Evolutionary conservation across 2,329 filamentous ascomycete genomes (phyloP).

Genomic region (Teratosphaeria pseudoeucalypti): DNA sequence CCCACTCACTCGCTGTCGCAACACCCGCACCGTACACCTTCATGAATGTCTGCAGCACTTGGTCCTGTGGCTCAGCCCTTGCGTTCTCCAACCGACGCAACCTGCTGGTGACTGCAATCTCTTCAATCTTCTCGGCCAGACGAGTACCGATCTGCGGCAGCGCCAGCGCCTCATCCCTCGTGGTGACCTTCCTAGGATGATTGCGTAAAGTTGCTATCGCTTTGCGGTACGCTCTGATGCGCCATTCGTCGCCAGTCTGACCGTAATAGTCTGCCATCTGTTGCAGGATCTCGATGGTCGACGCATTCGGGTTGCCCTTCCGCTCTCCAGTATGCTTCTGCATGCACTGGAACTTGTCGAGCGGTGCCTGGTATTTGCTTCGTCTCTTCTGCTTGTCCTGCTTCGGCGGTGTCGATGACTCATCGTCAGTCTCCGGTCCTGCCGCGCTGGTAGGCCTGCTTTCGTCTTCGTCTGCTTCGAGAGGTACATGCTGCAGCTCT

Average conservation of each 20-base stretch:
- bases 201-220: slow-evolving; percentile 63
- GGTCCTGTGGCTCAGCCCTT: slow-evolving; percentile 54
- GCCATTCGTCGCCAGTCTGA: slow-evolving; percentile 66
- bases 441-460: slow-evolving; percentile 19
- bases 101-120: slow-evolving; percentile 66
- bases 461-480: slow-evolving; percentile 30
- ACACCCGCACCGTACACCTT: slow-evolving; percentile 70
- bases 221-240: slow-evolving; percentile 63
- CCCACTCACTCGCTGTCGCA: slow-evolving; percentile 62
- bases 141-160: slow-evolving; percentile 62
- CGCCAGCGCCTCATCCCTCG: slow-evolving; percentile 55
- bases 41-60: slow-evolving; percentile 58
- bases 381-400: slow-evolving; percentile 12
- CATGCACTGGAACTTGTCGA: slow-evolving; percentile 49
- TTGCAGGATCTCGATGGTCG: slow-evolving; percentile 66
- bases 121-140: slow-evolving; percentile 76
- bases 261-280: slow-evolving; percentile 72
- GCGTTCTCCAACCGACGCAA: slow-evolving; percentile 64
- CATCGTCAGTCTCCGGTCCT: slow-evolving; percentile 8
- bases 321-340: slow-evolving; percentile 40
- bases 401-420: slow-evolving; percentile 2
- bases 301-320: slow-evolving; percentile 55
- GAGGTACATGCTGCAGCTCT: slow-evolving; percentile 46
- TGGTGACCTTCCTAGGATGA: slow-evolving; percentile 53
- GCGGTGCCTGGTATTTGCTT: slow-evolving; percentile 12